phyloP scores from a whole-genome alignment of 768 basidiomycete genomes.

The Naematelia aurantialba region DNA sequence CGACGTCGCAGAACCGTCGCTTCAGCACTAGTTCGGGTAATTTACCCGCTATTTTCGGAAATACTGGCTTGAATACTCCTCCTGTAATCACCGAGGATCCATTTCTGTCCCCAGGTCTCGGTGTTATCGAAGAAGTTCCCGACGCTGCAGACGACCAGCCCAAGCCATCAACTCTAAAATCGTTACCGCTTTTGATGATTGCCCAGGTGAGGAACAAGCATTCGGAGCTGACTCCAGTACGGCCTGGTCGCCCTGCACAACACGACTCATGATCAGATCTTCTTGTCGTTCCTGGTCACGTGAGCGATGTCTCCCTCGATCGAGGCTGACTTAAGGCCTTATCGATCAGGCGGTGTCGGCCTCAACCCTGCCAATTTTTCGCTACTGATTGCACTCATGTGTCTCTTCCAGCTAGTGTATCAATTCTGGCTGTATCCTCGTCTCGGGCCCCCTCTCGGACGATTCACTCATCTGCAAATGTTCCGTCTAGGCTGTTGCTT shows the following conservation, averaged over 20 bases:
- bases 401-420: conserved; percentile 85
- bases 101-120: conserved; percentile 33
- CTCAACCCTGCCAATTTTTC: conserved; percentile 89
- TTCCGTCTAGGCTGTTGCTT: conserved; percentile 58
- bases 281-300: conserved; percentile 88
- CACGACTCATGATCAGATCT: conserved; percentile 78
- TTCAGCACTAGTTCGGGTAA: conserved; percentile 45
- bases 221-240: conserved; percentile 55
- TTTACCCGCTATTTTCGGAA: conserved; percentile 74
- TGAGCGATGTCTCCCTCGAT: conserved; percentile 53
- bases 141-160: conserved; percentile 49
- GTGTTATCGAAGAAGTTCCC: conserved; percentile 37
- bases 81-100: conserved; percentile 54
- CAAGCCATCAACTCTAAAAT: conserved; percentile 64
- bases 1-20: conserved; percentile 34
- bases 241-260: conserved; percentile 81
- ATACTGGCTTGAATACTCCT: conserved; percentile 75
- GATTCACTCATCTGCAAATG: conserved; percentile 51
- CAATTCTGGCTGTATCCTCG: conserved; percentile 55
- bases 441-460: conserved; percentile 51
- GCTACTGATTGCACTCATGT: conserved; percentile 80
- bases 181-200: conserved; percentile 79
- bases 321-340: conserved; percentile 57
- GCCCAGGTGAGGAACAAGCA: conserved; percentile 56
- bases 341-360: conserved; percentile 80